Conservation (phyloP, 2,329 filamentous ascomycete species). For the Aspergillus sp. region DNA sequence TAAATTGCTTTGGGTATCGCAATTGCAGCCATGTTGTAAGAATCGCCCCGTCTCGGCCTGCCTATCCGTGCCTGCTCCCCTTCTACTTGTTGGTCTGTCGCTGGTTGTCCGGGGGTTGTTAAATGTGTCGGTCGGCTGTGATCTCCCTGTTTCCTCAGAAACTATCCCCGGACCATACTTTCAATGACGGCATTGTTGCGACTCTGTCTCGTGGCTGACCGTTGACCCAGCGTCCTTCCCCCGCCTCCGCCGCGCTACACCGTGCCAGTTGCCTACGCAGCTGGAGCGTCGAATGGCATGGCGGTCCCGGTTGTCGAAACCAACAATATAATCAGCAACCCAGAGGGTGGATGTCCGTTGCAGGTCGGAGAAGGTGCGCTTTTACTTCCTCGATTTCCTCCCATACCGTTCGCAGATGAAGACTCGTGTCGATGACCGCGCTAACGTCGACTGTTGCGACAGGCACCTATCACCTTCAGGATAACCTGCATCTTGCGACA, state of each 20-base stretch:
- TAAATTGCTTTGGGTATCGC: constrained; percentile 3
- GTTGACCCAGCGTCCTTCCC: constrained; percentile 66
- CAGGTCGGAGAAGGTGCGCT: constrained; percentile 83
- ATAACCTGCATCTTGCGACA: constrained; percentile 88
- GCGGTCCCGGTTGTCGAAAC: constrained; percentile 82
- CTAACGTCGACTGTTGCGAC: constrained; percentile 24
- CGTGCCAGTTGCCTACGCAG: constrained; percentile 69
- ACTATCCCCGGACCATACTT: constrained; percentile 1
- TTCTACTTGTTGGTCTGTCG: constrained; percentile 3
- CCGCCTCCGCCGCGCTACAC: constrained; percentile 86
- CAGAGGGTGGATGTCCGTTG: constrained; percentile 82
- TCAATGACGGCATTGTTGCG: constrained; percentile 8
- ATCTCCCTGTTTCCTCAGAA: neutral
- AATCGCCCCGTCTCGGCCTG: constrained; percentile 2
- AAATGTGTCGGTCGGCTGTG: neutral
- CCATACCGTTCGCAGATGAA: neutral
- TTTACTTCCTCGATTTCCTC: neutral
- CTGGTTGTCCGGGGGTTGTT: neutral
- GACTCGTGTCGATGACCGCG: neutral
- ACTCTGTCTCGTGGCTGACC: constrained; percentile 14
- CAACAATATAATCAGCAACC: constrained; percentile 82
- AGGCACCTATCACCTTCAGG: constrained; percentile 88
- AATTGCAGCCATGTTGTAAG: constrained; percentile 26
- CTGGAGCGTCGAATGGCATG: constrained; percentile 66
- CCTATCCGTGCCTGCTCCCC: neutral